A percentile compares a stretch with the other conserved stretches of the same genome.
phyloP scores from a whole-genome alignment of 805 yeast species.

The Pichia exigua region DNA sequence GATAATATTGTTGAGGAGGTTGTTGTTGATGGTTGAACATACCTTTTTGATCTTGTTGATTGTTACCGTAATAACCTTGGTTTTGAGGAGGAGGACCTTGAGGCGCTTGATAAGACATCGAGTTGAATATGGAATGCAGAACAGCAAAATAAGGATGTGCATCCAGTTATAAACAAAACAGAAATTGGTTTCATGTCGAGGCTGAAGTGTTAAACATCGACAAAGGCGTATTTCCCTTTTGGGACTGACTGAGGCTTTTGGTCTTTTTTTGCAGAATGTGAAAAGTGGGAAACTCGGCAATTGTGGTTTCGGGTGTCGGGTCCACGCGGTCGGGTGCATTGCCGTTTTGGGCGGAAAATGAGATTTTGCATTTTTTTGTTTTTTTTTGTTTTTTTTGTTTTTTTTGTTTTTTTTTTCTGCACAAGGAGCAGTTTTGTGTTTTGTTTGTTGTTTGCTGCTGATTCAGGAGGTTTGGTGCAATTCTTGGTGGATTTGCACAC shows the following conservation, averaged over 20 bases:
- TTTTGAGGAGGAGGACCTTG: conserved; percentile 11
- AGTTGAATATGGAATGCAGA: neutral
- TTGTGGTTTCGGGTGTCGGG: neutral
- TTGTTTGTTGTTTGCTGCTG: too few relatives aligned
- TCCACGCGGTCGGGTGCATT: neutral
- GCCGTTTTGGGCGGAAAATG: neutral
- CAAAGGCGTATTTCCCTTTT: too few relatives aligned
- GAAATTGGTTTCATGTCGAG: neutral
- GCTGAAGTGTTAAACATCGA: neutral
- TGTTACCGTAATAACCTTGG: conserved; percentile 25
- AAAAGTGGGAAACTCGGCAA: neutral
- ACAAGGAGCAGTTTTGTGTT: too few relatives aligned
- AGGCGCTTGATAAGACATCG: conserved; percentile 11
- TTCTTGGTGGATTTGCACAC: too few relatives aligned
- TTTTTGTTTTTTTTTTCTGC: too few relatives aligned
- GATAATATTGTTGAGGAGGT: conserved; percentile 21
- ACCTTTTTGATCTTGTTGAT: conserved; percentile 8
- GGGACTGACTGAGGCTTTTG: neutral
- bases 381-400: too few relatives aligned
- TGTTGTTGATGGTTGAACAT: conserved; percentile 14
- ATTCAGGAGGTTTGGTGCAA: neutral
- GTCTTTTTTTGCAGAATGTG: neutral
- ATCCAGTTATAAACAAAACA: neutral
- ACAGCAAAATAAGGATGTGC: neutral
- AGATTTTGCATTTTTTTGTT: too few relatives aligned